Evolutionary conservation across 2,329 filamentous ascomycete species (phyloP).

Genomic region (Microcyclosporella mali): DNA sequence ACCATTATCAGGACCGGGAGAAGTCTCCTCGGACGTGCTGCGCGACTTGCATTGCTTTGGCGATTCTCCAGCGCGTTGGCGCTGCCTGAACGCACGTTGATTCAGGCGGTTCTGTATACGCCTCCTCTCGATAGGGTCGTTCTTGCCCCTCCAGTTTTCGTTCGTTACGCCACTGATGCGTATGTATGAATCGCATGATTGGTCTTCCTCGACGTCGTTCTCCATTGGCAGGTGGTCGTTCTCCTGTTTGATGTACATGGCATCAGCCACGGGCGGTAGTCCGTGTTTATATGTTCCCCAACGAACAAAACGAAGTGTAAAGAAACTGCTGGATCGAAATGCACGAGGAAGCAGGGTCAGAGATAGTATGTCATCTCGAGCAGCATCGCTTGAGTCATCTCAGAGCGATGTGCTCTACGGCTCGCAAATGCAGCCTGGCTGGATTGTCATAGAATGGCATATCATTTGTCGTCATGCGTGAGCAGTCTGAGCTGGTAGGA

Average conservation of each 20-base stretch:
- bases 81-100: constrained; percentile 28
- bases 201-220: constrained; percentile 3
- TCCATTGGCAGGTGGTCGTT: constrained; percentile 1
- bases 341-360: too few relatives aligned
- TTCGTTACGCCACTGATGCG: constrained; percentile 15
- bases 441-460: constrained; percentile 4
- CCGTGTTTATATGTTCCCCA: neutral
- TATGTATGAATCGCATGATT: constrained; percentile 5
- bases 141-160: constrained; percentile 30
- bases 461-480: too few relatives aligned
- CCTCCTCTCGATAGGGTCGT: constrained; percentile 26
- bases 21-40: constrained; percentile 8
- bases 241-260: constrained; percentile 5
- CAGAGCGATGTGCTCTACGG: constrained; percentile 4
- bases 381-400: constrained; percentile 12
- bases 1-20: constrained; percentile 7
- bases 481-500: too few relatives aligned
- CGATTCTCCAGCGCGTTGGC: constrained; percentile 25
- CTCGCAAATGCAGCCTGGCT: constrained; percentile 10
- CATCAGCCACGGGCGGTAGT: neutral
- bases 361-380: constrained; percentile 7
- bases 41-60: constrained; percentile 20
- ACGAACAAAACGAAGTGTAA: too few relatives aligned
- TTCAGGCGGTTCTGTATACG: constrained; percentile 30
- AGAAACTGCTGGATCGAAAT: too few relatives aligned